Evolutionary conservation across 2,329 filamentous ascomycete species (phyloP).

Genomic region (Rhinocladiella mackenziei): DNA sequence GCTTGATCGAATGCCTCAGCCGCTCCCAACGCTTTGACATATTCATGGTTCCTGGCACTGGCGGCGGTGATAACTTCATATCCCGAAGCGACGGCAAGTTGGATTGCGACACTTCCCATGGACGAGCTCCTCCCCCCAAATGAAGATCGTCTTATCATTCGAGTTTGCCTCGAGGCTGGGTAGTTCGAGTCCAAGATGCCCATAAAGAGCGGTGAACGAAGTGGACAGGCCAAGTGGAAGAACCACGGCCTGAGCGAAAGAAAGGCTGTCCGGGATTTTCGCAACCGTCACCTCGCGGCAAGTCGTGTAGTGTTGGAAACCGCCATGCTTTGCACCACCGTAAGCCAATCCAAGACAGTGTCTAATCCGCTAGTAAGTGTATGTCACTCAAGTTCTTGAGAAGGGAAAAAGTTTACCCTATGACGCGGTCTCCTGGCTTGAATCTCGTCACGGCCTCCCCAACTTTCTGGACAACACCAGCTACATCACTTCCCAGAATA

Average conservation of each 20-base stretch:
- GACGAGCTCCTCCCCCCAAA: slow-evolving; percentile 36
- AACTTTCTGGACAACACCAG: slow-evolving; percentile 15
- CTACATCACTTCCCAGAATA: slow-evolving; percentile 22
- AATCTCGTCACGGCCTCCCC: slow-evolving; percentile 14
- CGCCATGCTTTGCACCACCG: slow-evolving; percentile 28
- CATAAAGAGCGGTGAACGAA: slow-evolving; percentile 32
- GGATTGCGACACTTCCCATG: slow-evolving; percentile 32
- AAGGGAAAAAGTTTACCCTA: no score
- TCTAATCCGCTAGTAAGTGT: background rate
- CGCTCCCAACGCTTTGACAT: slow-evolving; percentile 32
- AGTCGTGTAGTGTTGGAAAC: slow-evolving; percentile 34
- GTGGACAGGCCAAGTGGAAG: slow-evolving; percentile 34
- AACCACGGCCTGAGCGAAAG: slow-evolving; percentile 32
- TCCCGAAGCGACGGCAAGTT: slow-evolving; percentile 31
- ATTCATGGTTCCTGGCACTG: slow-evolving; percentile 30
- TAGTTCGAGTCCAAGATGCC: slow-evolving; percentile 28
- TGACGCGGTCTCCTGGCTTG: slow-evolving; percentile 31
- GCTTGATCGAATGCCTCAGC: slow-evolving; percentile 44
- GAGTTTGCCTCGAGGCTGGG: slow-evolving; percentile 1
- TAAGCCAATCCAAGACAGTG: slow-evolving; percentile 17
- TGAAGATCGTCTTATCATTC: slow-evolving; percentile 30
- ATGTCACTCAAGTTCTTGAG: no score
- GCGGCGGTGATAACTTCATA: slow-evolving; percentile 36
- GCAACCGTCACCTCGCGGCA: slow-evolving; percentile 25
- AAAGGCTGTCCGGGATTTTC: slow-evolving; percentile 31